phyloP scores from a whole-genome alignment of 495 filamentous ascomycete species.

The Podospora sp. region DNA sequence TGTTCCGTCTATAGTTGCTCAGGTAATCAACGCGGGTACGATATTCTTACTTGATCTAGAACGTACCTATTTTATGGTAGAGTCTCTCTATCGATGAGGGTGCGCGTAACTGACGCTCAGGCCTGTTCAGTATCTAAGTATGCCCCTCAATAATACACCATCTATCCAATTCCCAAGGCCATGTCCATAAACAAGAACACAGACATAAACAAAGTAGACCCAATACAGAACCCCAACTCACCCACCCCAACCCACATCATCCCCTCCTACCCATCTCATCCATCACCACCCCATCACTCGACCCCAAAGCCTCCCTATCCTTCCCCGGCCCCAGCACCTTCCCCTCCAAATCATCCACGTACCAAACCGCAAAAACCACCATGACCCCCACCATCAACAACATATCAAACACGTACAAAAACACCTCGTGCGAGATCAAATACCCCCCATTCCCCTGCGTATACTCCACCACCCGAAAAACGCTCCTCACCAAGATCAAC shows the following conservation, averaged over 20 bases:
- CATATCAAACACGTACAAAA: constrained; percentile 28
- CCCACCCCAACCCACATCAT: neutral
- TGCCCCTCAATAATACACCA: no score
- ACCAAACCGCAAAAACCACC: constrained; percentile 2
- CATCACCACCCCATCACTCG: neutral
- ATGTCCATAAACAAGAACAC: no score
- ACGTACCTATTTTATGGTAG: no score
- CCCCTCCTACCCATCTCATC: neutral
- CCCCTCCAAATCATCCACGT: neutral
- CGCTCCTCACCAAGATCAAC: constrained; percentile 62
- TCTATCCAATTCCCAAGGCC: no score
- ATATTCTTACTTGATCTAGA: no score
- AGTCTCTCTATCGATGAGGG: no score
- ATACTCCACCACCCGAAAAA: constrained; percentile 68
- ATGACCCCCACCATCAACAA: constrained; percentile 22
- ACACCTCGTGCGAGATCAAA: constrained; percentile 25
- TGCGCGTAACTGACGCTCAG: no score
- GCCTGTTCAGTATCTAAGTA: no score
- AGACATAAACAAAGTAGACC: neutral
- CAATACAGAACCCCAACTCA: neutral
- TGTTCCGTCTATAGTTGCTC: no score
- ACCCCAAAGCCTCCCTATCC: constrained; percentile 4
- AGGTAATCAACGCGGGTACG: no score
- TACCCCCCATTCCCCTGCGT: constrained; percentile 22
- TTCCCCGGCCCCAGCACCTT: neutral